Evolutionary conservation across 1,284 basidiomycete species (phyloP), one percentile per base, ranked within the genome.

Genomic region (Papiliotrema nemorosa): DNA sequence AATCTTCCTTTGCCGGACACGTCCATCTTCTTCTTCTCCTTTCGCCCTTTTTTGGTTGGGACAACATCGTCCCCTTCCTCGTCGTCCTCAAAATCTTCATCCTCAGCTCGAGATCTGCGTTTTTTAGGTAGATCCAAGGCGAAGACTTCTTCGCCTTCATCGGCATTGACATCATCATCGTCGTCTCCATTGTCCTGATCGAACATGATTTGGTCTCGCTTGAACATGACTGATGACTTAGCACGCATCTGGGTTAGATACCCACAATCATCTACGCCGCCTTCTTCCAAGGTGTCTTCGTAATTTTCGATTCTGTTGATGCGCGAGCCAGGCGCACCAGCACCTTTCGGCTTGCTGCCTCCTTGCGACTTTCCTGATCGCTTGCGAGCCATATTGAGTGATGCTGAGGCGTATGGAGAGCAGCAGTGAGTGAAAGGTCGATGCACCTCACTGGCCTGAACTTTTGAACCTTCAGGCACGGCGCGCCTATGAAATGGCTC

Each of bases 201-300:
- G 6, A 94, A 78, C 12, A 88, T 78, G 53, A 94, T 87, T 67
- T 83, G 82, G 66, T 96, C 90, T 47, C 83, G 80, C 50, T 77
- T 74, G 62, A 72, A 69, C 66, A 76, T 74, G 59, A 72, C 74
- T 76, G 43, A n/a, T 4, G 33, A 31, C 6, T 47, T 18, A 45
- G 36, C 12, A 26, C 13, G 22, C 2, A 14, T 29, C 27, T 5
- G 38, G 31, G 47, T n/a, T 38, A 22, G 20, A 18, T 12, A 69
- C 70, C 64, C 54, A 75, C 74, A 74, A 45, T 75, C 72, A 43
- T 76, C 75, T 10, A 73, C 73, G 39, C 73, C 73, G 37, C 72
- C 73, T 42, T 71, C 64, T 47, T 74, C 68, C 31, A 76, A 55
- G 2, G 74, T 75, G 53, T 75, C 73, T 54, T 76, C 73, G 44